Conservation (phyloP, 2,329 filamentous ascomycete species). For the Fusarium tuaranense region DNA sequence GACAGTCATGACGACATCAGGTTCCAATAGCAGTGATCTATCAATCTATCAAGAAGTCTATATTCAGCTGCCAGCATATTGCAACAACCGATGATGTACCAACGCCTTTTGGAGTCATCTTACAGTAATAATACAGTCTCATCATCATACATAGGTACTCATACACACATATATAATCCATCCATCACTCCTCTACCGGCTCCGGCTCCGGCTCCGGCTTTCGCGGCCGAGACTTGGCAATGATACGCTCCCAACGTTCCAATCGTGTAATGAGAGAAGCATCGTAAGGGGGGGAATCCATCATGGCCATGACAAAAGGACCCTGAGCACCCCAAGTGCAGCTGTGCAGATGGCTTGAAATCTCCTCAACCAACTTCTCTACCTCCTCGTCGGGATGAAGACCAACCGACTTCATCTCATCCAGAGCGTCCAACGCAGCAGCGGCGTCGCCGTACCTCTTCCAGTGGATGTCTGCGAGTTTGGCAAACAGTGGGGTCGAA, state of each 20-base stretch:
- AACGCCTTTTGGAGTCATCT: not conserved
- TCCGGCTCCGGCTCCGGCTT: not conserved
- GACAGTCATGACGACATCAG: not conserved
- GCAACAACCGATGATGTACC: not conserved
- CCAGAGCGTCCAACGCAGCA: conserved; percentile 66
- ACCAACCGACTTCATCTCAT: conserved; percentile 75
- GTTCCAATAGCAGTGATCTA: not conserved
- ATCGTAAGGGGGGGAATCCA: conserved; percentile 52
- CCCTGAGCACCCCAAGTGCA: conserved; percentile 54
- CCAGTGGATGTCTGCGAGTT: conserved; percentile 73
- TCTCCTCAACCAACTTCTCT: conserved; percentile 42
- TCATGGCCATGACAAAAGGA: conserved; percentile 54
- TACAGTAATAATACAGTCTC: conserved; percentile 5
- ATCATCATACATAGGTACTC: not conserved
- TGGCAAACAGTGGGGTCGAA: conserved; percentile 76
- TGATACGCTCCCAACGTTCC: conserved; percentile 1
- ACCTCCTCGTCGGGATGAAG: conserved; percentile 64
- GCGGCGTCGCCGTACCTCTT: conserved; percentile 67
- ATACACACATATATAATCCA: not conserved
- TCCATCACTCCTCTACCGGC: not conserved
- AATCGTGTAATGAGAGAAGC: conserved; percentile 41
- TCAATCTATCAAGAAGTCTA: not conserved
- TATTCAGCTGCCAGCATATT: not conserved
- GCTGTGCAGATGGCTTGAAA: conserved; percentile 49
- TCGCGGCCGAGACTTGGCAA: conserved; percentile 16